Percentiles rank a stretch among this genome's conserved stretches.
phyloP scores from a whole-genome alignment of 1,139 yeast genomes.

The Debaryomycetaceae sp. region DNA sequence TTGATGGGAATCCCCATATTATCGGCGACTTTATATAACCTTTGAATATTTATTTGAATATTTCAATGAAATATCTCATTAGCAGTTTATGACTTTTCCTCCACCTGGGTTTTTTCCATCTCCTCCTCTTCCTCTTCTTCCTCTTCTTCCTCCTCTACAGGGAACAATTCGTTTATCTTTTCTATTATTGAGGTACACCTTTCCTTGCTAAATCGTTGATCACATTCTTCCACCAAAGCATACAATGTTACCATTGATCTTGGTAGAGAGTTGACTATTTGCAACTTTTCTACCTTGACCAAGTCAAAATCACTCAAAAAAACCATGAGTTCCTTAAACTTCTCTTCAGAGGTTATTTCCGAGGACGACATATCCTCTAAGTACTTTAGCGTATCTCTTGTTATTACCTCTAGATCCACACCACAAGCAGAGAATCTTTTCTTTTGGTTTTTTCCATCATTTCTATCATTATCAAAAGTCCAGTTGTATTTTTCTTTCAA shows the following conservation, averaged over 20 bases:
- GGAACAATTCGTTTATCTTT: slow-evolving; percentile 48
- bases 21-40: not conserved
- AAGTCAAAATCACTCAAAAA: slow-evolving; percentile 53
- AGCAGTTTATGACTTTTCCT: not conserved
- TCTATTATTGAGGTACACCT: slow-evolving; percentile 53
- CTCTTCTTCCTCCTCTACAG: slow-evolving; percentile 33
- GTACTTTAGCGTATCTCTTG: slow-evolving; percentile 58
- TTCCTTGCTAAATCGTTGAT: slow-evolving; percentile 67
- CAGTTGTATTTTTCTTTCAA: slow-evolving; percentile 48
- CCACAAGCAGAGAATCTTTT: slow-evolving; percentile 45
- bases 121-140: slow-evolving; percentile 24
- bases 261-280: slow-evolving; percentile 78
- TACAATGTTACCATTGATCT: slow-evolving; percentile 73
- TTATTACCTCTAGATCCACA: slow-evolving; percentile 57
- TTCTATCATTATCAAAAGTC: slow-evolving; percentile 41
- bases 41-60: not conserved
- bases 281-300: slow-evolving; percentile 82
- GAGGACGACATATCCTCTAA: slow-evolving; percentile 45
- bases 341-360: slow-evolving; percentile 38
- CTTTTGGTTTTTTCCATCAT: slow-evolving; percentile 30
- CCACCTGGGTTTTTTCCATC: slow-evolving; percentile 11
- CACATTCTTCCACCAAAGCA: slow-evolving; percentile 88
- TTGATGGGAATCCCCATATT: not conserved
- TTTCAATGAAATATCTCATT: not conserved
- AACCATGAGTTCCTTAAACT: slow-evolving; percentile 51